A percentile compares a stretch with the other conserved stretches of the same genome.
phyloP scores from a whole-genome alignment of 768 basidiomycete genomes.

The Mycena epipterygia region DNA sequence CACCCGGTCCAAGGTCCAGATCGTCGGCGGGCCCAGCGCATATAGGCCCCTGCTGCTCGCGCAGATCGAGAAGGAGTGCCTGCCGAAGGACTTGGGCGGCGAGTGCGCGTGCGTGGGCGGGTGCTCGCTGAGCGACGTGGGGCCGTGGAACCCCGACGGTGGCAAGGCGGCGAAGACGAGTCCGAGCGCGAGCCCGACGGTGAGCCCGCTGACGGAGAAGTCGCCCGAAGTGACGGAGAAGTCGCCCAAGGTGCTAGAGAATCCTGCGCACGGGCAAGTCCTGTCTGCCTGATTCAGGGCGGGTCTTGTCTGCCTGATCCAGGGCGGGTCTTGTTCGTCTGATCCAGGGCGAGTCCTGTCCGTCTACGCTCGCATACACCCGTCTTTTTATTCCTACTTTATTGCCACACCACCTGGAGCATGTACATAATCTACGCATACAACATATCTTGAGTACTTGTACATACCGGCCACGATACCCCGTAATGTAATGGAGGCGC shows the following conservation, averaged over 20 bases:
- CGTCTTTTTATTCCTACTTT: conserved; percentile 3
- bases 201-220: conserved; percentile 25
- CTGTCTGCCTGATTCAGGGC: conserved; percentile 22
- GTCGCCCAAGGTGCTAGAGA: not conserved
- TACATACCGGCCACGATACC: not conserved
- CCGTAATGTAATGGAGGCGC: not conserved
- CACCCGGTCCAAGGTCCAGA: conserved; percentile 94
- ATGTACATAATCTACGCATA: conserved; percentile 29
- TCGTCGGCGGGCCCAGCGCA: conserved; percentile 67
- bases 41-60: conserved; percentile 82
- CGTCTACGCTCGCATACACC: not conserved
- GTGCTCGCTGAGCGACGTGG: conserved; percentile 75
- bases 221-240: no score
- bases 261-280: conserved; percentile 13
- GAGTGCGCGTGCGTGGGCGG: conserved; percentile 81
- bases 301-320: conserved; percentile 22
- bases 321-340: no score
- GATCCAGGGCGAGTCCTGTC: no score
- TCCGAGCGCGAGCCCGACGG: conserved; percentile 12
- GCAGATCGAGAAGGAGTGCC: conserved; percentile 86
- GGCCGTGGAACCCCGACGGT: conserved; percentile 33
- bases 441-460: not conserved
- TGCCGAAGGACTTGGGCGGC: conserved; percentile 91
- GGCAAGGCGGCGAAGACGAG: not conserved
- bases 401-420: conserved; percentile 3